Evolutionary conservation across 768 basidiomycete genomes (phyloP).

Genomic region (Leccinum boreale): DNA sequence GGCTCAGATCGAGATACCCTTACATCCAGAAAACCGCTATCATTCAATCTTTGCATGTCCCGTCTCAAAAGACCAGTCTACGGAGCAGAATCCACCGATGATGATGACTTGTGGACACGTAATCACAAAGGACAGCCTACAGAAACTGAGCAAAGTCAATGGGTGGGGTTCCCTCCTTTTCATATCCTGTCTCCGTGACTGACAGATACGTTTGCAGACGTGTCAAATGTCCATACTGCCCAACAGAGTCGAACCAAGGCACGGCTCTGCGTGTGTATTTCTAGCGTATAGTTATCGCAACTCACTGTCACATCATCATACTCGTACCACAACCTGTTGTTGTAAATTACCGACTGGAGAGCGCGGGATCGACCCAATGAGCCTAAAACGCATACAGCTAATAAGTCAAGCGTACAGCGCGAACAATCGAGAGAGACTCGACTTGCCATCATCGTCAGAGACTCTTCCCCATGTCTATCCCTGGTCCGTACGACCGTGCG

Average conservation of each 20-base stretch:
- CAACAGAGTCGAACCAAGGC: conserved; percentile 62
- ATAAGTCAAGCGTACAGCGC: background rate
- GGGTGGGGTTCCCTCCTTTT: conserved; percentile 51
- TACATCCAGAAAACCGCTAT: conserved; percentile 83
- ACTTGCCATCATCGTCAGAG: conserved; percentile 48
- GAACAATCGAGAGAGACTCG: background rate
- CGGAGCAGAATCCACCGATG: conserved; percentile 93
- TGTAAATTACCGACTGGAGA: background rate
- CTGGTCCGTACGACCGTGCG: conserved; percentile 41
- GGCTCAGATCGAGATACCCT: conserved; percentile 85
- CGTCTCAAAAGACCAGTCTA: conserved; percentile 96
- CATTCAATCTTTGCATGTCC: conserved; percentile 98
- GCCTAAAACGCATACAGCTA: conserved; percentile 14
- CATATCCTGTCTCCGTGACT: background rate
- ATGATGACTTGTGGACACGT: conserved; percentile 98
- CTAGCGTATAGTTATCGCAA: conserved; percentile 28
- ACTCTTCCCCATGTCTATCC: conserved; percentile 57
- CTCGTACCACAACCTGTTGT: background rate
- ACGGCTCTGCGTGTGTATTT: conserved; percentile 66
- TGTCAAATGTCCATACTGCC: conserved; percentile 97
- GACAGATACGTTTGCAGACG: conserved; percentile 45
- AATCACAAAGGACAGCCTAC: conserved; percentile 86
- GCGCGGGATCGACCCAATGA: conserved; percentile 26
- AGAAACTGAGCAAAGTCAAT: conserved; percentile 83
- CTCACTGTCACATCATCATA: background rate